Evolutionary conservation across 176 grass and related monocot genomes (phyloP).

Genomic region (Carex littledalei): DNA sequence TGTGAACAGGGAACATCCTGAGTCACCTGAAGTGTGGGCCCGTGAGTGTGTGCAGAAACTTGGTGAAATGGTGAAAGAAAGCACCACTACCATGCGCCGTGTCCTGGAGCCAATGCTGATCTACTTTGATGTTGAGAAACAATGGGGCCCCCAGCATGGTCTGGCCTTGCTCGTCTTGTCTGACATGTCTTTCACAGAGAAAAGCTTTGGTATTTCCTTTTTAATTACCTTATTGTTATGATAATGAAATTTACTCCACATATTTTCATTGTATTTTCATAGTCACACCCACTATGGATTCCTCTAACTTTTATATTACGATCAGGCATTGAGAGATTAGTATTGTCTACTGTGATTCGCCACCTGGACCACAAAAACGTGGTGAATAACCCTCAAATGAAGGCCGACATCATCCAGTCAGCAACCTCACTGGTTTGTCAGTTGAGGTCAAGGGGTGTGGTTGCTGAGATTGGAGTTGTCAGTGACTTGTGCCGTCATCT

Average conservation of each 20-base stretch:
- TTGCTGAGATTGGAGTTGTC: slow-evolving; percentile 58
- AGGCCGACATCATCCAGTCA: slow-evolving; percentile 87
- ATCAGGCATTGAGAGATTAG: slow-evolving; percentile 67
- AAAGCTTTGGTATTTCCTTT: slow-evolving; percentile 56
- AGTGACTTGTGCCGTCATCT: slow-evolving; percentile 90
- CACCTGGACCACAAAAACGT: slow-evolving; percentile 94
- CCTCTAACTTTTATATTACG: slow-evolving; percentile 11
- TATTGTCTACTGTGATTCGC: slow-evolving; percentile 72
- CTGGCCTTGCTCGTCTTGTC: slow-evolving; percentile 78
- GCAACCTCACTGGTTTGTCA: slow-evolving; percentile 58
- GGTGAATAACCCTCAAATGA: slow-evolving; percentile 45
- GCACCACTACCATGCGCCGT: slow-evolving; percentile 74
- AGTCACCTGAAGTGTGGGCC: slow-evolving; percentile 79
- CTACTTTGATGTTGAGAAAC: slow-evolving; percentile 75
- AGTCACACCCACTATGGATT: neutral
- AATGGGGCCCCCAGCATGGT: slow-evolving; percentile 63
- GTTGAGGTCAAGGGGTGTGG: slow-evolving; percentile 55
- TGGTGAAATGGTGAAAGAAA: slow-evolving; percentile 86
- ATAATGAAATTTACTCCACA: neutral
- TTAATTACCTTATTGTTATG: neutral
- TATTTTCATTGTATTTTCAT: neutral
- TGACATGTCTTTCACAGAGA: slow-evolving; percentile 72
- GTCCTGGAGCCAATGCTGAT: slow-evolving; percentile 78
- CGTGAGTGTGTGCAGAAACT: slow-evolving; percentile 85
- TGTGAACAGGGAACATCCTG: slow-evolving; percentile 59